A percentile compares a stretch with the other conserved stretches of the same genome.
Evolutionary conservation across 2,329 filamentous ascomycete species (phyloP).

Genomic region (Dryadomyces sulphureus): DNA sequence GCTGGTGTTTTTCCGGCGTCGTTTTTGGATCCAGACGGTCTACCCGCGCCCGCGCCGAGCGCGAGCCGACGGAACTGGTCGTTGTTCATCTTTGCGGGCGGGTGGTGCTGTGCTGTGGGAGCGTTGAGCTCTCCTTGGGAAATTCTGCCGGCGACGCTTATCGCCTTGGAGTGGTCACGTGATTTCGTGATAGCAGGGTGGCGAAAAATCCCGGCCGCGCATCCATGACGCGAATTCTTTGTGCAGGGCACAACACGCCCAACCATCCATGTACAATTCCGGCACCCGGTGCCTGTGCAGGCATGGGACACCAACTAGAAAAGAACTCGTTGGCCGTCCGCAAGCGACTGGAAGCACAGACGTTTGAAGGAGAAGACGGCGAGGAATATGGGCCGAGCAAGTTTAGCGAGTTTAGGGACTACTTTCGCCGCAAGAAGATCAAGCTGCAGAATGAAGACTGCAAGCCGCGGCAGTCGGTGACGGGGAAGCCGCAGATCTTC

Average conservation of each 20-base stretch:
- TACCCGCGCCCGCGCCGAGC: constrained; percentile 23
- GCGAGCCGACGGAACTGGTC: constrained; percentile 80
- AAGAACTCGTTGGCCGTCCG: constrained; percentile 48
- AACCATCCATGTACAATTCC: neutral
- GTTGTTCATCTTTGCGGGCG: constrained; percentile 61
- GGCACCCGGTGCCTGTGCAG: neutral
- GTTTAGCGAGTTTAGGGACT: constrained; percentile 83
- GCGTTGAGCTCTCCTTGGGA: no score
- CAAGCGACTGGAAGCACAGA: constrained; percentile 49
- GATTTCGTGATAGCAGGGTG: constrained; percentile 8
- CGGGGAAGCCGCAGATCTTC: constrained; percentile 71
- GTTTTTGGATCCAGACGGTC: constrained; percentile 11
- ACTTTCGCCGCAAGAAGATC: constrained; percentile 90
- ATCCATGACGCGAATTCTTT: constrained; percentile 1
- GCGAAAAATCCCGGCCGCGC: constrained; percentile 1
- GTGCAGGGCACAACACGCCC: neutral
- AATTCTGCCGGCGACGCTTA: neutral
- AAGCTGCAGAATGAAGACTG: constrained; percentile 92
- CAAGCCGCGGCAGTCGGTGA: constrained; percentile 54
- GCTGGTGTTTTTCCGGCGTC: constrained; percentile 28
- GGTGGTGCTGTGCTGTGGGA: neutral
- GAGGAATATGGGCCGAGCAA: constrained; percentile 81
- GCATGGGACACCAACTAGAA: constrained; percentile 41
- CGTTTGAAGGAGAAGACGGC: constrained; percentile 66
- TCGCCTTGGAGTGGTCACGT: constrained; percentile 6